A percentile compares a stretch with the other conserved stretches of the same genome.
Conservation (phyloP, 768 basidiomycete genomes). For the Phaeotremella skinneri region DNA sequence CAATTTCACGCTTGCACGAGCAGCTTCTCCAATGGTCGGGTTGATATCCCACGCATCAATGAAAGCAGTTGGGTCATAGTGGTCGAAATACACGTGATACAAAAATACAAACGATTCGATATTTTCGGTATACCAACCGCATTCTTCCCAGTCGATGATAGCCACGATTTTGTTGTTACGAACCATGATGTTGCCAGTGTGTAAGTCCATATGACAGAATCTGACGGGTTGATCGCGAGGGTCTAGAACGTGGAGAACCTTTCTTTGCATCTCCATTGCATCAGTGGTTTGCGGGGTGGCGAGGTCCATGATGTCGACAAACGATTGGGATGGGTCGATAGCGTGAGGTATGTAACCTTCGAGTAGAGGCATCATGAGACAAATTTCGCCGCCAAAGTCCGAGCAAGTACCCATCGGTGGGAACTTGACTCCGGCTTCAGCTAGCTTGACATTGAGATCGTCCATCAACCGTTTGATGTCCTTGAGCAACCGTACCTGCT, state of each 20-base stretch:
- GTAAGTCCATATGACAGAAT: slow-evolving; percentile 1
- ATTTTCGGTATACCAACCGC: not conserved
- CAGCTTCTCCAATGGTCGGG: too few relatives aligned
- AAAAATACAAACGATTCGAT: not conserved
- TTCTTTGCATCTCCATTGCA: not conserved
- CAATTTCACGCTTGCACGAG: too few relatives aligned
- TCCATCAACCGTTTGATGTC: not conserved
- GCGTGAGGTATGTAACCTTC: not conserved
- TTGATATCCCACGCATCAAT: not conserved
- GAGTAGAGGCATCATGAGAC: not conserved
- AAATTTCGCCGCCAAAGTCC: not conserved
- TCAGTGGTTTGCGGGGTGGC: not conserved
- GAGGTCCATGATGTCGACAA: not conserved
- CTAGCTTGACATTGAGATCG: not conserved
- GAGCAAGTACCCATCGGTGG: not conserved
- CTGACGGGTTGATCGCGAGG: not conserved
- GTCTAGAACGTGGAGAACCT: not conserved
- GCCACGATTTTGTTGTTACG: not conserved
- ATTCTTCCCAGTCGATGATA: not conserved
- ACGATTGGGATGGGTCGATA: not conserved
- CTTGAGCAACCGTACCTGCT: not conserved
- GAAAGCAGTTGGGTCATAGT: not conserved
- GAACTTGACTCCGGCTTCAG: not conserved
- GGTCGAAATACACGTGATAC: not conserved
- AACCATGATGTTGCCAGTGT: not conserved